Evolutionary conservation across 1,284 basidiomycete species (phyloP), one percentile per base, ranked within the genome.

Genomic region (Austroboletus novae-zelandiae): DNA sequence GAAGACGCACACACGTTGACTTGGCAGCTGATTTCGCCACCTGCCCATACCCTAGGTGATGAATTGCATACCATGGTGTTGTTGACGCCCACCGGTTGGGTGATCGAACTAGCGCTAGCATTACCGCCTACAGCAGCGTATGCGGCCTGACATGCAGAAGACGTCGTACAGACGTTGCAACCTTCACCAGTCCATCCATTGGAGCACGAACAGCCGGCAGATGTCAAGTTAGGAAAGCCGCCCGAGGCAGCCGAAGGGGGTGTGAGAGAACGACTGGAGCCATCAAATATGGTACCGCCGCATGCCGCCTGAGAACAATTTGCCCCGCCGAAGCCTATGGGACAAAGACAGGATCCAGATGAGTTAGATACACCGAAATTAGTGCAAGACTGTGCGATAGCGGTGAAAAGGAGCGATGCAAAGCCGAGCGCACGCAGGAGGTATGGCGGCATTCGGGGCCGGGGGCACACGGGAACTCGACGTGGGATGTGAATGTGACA

Each of bases 241-340:
- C 74, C 74, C 5, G 72, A 70, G 1, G 75, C 60, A 3, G 64
- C 61, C 13, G 77, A 67, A 20, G 54, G 20, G 1, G 56, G 48
- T 3, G 77, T 70, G 14, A 86, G 65, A 17, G 79, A 66, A 7
- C 88, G 80, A 40, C 74, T 66, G 1, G 77, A 64, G 30, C 84
- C 86, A 58, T 91, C 79, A 57, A 92, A 92, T 44, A 94, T 79
- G 46, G 78, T 85, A 0, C 90, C 90, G 2, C 89, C 89, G 56
- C 91, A 94, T 1, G 77, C 81, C 0, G 86, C 79, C 56, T 81
- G 76, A 2, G 81, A 77, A 62, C 88, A 91, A n/a, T 77, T 78
- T 30, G 79, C 54, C 9, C 86, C 87, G 17, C 86, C 87, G 61
- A 89, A 89, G 11, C 91, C 91, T 17, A 81, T 76, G 8, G 89